These are phyloP conservation scores for Kodamaea sp. DNA, from an alignment of 1,139 yeast genomes.

Conservation along the genomic window DNA sequence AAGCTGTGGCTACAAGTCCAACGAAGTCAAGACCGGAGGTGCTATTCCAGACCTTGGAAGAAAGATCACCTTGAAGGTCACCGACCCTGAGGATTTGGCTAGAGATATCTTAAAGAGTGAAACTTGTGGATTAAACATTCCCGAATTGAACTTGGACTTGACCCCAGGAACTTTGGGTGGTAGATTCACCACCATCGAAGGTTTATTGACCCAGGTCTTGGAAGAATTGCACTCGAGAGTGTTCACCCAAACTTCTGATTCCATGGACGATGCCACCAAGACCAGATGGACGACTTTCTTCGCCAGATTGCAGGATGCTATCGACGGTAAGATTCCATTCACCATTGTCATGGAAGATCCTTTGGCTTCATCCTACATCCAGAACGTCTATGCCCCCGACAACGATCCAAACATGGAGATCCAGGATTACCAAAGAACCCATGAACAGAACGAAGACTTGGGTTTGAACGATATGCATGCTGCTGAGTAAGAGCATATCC, in stretches of 20 bases:
- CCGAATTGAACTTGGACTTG: slow-evolving; percentile 87
- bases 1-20: slow-evolving; percentile 92
- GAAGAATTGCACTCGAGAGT: slow-evolving; percentile 89
- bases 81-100: slow-evolving; percentile 91
- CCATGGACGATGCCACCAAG: slow-evolving; percentile 80
- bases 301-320: slow-evolving; percentile 73
- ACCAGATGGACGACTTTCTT: slow-evolving; percentile 82
- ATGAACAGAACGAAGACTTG: slow-evolving; percentile 84
- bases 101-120: slow-evolving; percentile 95
- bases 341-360: slow-evolving; percentile 93
- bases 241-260: slow-evolving; percentile 83
- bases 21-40: slow-evolving; percentile 98
- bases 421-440: slow-evolving; percentile 87
- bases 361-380: slow-evolving; percentile 90
- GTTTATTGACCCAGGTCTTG: slow-evolving; percentile 81
- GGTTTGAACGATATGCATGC: slow-evolving; percentile 82
- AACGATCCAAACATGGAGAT: slow-evolving; percentile 92
- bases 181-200: slow-evolving; percentile 95
- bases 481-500: too few species aligned
- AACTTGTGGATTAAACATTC: slow-evolving; percentile 82
- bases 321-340: slow-evolving; percentile 79
- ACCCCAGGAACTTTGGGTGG: slow-evolving; percentile 98
- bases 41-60: slow-evolving; percentile 88
- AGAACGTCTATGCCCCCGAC: slow-evolving; percentile 97
- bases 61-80: slow-evolving; percentile 69